Percentiles rank a stretch among this genome's conserved stretches.
These are phyloP conservation scores for Mallotus nudiflorus DNA, from an alignment of 345 rosid species.

Conservation along the genomic window DNA sequence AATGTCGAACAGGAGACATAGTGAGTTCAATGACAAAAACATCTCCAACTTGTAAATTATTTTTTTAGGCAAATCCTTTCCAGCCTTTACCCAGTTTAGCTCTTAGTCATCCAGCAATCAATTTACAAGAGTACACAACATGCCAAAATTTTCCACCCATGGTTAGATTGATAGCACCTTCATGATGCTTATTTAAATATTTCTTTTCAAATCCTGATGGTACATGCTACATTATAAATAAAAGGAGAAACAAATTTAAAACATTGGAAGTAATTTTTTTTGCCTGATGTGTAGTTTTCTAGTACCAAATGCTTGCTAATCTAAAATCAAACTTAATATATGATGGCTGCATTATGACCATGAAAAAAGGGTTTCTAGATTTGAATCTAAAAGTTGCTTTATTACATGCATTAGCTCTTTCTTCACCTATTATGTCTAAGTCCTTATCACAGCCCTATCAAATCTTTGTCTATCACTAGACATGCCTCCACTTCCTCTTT, in stretches of 20 bases:
- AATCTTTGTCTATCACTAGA: too few relatives aligned
- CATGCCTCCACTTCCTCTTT: neutral
- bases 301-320: too few relatives aligned
- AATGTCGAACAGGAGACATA: neutral
- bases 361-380: slow-evolving; percentile 26
- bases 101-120: neutral
- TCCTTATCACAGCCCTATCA: neutral
- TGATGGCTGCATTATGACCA: slow-evolving; percentile 23
- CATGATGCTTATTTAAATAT: neutral
- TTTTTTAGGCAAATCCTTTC: neutral
- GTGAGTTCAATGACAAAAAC: slow-evolving; percentile 11
- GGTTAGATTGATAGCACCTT: neutral
- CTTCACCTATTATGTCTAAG: neutral
- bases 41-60: slow-evolving; percentile 18
- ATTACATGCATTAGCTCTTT: neutral
- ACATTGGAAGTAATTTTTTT: too few relatives aligned
- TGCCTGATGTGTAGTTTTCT: too few relatives aligned
- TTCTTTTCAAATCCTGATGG: slow-evolving; percentile 16
- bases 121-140: neutral
- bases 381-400: slow-evolving; percentile 5
- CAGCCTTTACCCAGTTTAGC: neutral
- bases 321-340: slow-evolving; percentile 7
- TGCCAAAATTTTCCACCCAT: slow-evolving; percentile 16
- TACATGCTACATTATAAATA: slow-evolving; percentile 3
- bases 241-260: neutral